Conservation (phyloP, 805 yeast species). For the Candida alai region DNA sequence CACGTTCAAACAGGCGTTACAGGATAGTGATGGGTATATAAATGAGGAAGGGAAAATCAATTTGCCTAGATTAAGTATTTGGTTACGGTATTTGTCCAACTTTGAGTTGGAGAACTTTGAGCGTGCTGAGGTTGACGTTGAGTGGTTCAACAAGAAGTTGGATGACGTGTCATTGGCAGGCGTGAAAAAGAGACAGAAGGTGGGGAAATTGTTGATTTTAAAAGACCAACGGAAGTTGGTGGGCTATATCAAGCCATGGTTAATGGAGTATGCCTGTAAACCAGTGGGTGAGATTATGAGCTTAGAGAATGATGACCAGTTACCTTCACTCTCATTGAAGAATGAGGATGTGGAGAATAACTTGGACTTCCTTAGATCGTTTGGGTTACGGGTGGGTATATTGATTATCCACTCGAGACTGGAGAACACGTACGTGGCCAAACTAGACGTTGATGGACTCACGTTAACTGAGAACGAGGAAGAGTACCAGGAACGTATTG, state of each 20-base stretch:
- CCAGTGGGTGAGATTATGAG: slow-evolving; percentile 31
- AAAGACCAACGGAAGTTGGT: slow-evolving; percentile 76
- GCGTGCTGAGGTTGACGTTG: slow-evolving; percentile 75
- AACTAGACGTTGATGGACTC: slow-evolving; percentile 70
- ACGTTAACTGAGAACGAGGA: slow-evolving; percentile 65
- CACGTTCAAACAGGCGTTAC: slow-evolving; percentile 79
- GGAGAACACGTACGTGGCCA: slow-evolving; percentile 52
- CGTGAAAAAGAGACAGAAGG: slow-evolving; percentile 60
- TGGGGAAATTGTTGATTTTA: slow-evolving; percentile 60
- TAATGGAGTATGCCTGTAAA: slow-evolving; percentile 29
- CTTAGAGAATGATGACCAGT: slow-evolving; percentile 26
- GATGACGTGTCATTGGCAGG: slow-evolving; percentile 75
- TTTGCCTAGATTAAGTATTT: slow-evolving; percentile 62
- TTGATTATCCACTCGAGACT: slow-evolving; percentile 62
- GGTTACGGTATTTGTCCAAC: slow-evolving; percentile 71
- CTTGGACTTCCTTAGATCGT: slow-evolving; percentile 56
- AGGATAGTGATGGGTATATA: slow-evolving; percentile 74
- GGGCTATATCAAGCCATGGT: slow-evolving; percentile 52
- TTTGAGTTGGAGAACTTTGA: slow-evolving; percentile 89
- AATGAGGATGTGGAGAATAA: slow-evolving; percentile 44
- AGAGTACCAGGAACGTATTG: slow-evolving; percentile 52
- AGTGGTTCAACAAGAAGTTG: slow-evolving; percentile 85
- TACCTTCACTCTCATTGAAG: slow-evolving; percentile 38
- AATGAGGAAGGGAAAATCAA: slow-evolving; percentile 82
- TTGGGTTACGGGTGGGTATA: slow-evolving; percentile 66